These are phyloP conservation scores for Mastigamoeba balamuthi DNA, from an alignment of 78 protist genomes.

Conservation along the genomic window DNA sequence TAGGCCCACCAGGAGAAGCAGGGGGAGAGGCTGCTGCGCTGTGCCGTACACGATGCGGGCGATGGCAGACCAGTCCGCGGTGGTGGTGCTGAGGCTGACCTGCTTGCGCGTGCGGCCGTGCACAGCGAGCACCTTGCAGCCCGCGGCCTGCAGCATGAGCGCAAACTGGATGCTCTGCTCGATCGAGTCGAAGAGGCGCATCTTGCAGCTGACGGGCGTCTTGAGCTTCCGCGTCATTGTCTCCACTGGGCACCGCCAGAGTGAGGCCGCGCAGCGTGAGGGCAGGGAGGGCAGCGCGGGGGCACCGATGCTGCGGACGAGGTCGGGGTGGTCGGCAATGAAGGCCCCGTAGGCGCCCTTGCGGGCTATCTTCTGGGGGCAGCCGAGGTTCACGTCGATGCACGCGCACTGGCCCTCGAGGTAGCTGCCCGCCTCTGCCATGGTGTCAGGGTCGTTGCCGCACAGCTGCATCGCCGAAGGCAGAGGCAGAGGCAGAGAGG, in stretches of 20 bases:
- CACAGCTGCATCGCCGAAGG: slow-evolving; percentile 29
- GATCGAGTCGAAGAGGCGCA: slow-evolving; percentile 20
- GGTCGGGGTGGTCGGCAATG: slow-evolving; percentile 32
- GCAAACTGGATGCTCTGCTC: slow-evolving; percentile 48
- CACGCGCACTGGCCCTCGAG: slow-evolving; percentile 44
- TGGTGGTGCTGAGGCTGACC: slow-evolving; percentile 1
- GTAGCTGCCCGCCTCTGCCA: slow-evolving; percentile 48
- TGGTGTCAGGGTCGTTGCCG: slow-evolving; percentile 64
- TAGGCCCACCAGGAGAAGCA: background rate
- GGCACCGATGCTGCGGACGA: slow-evolving; percentile 2
- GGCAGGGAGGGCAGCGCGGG: background rate
- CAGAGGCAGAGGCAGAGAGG: background rate
- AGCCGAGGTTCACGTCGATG: slow-evolving; percentile 53
- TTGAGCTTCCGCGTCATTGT: slow-evolving; percentile 25
- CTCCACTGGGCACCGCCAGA: slow-evolving; percentile 19
- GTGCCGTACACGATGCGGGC: background rate
- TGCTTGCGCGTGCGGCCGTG: slow-evolving; percentile 47
- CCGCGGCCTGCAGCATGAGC: slow-evolving; percentile 34
- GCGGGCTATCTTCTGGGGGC: slow-evolving; percentile 54
- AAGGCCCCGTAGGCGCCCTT: slow-evolving; percentile 52
- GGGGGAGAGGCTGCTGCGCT: background rate
- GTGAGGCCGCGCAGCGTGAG: background rate
- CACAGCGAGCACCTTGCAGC: slow-evolving; percentile 51
- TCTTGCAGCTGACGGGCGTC: slow-evolving; percentile 52
- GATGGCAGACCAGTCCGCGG: background rate